These are phyloP conservation scores for Diddensiella caesifluorescens DNA, from an alignment of 805 yeast genomes.

Conservation along the genomic window DNA sequence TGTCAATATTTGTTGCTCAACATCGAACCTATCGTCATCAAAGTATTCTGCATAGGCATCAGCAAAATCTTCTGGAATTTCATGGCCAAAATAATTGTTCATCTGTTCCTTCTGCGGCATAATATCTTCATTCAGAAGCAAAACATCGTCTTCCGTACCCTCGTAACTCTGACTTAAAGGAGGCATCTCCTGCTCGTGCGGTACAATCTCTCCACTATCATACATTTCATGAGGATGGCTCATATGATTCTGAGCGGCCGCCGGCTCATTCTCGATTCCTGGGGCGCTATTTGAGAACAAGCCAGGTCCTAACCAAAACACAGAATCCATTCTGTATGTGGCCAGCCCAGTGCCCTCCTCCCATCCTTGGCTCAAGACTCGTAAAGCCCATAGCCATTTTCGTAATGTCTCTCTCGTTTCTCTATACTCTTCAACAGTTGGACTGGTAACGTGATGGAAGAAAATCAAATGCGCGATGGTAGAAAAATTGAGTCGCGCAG, in stretches of 20 bases:
- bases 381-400: slow-evolving; percentile 31
- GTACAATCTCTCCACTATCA: neutral
- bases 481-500: slow-evolving; percentile 29
- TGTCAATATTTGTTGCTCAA: slow-evolving; percentile 2
- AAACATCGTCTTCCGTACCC: slow-evolving; percentile 13
- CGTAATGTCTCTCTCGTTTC: slow-evolving; percentile 27
- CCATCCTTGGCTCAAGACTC: slow-evolving; percentile 32
- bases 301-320: slow-evolving; percentile 30
- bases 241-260: no score
- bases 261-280: no score
- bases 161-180: neutral
- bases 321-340: slow-evolving; percentile 29
- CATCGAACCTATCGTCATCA: slow-evolving; percentile 7
- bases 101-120: slow-evolving; percentile 23
- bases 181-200: neutral
- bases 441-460: slow-evolving; percentile 30
- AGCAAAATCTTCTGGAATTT: slow-evolving; percentile 11
- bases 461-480: slow-evolving; percentile 33
- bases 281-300: slow-evolving; percentile 11
- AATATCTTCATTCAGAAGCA: slow-evolving; percentile 21
- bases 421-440: slow-evolving; percentile 23
- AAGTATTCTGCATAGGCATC: slow-evolving; percentile 19
- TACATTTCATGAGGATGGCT: no score
- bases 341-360: slow-evolving; percentile 36
- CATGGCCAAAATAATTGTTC: slow-evolving; percentile 13